Conservation (phyloP, 495 filamentous ascomycete genomes). For the Penicillium roqueforti region DNA sequence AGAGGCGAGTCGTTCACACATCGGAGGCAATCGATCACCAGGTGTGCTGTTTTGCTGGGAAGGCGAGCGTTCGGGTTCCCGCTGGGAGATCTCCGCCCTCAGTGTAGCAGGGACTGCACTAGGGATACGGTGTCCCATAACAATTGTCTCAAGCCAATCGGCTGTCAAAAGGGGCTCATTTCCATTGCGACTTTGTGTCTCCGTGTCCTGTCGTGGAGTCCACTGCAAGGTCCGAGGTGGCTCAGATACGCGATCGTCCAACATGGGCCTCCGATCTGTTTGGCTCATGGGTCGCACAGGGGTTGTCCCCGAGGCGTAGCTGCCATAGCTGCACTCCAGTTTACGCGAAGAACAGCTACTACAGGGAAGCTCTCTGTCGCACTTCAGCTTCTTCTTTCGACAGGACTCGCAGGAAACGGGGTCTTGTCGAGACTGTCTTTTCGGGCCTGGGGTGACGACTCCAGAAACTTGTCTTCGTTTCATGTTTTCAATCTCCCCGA, state of each 20-base stretch:
- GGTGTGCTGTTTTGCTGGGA: neutral
- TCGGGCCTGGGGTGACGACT: constrained; percentile 1
- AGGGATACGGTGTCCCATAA: constrained; percentile 37
- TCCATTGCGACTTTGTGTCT: neutral
- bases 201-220: neutral
- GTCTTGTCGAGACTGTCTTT: constrained; percentile 37
- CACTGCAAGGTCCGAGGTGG: neutral
- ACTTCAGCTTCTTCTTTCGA: constrained; percentile 16
- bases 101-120: constrained; percentile 25
- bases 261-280: neutral
- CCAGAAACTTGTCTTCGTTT: constrained; percentile 21
- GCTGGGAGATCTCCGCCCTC: constrained; percentile 18
- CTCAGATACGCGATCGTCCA: neutral
- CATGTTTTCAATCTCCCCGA: constrained; percentile 16
- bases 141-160: constrained; percentile 38
- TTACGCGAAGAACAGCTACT: constrained; percentile 39
- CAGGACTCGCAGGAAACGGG: constrained; percentile 46
- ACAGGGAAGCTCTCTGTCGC: constrained; percentile 34
- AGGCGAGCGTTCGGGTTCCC: neutral
- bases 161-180: constrained; percentile 28
- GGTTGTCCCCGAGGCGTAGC: neutral
- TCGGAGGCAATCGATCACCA: neutral
- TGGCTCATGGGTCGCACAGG: neutral
- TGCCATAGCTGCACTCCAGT: constrained; percentile 32
- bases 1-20: constrained; percentile 4